These are phyloP conservation scores for Xerophyta viscosa DNA, from an alignment of 106 monocot species.

Conservation along the genomic window DNA sequence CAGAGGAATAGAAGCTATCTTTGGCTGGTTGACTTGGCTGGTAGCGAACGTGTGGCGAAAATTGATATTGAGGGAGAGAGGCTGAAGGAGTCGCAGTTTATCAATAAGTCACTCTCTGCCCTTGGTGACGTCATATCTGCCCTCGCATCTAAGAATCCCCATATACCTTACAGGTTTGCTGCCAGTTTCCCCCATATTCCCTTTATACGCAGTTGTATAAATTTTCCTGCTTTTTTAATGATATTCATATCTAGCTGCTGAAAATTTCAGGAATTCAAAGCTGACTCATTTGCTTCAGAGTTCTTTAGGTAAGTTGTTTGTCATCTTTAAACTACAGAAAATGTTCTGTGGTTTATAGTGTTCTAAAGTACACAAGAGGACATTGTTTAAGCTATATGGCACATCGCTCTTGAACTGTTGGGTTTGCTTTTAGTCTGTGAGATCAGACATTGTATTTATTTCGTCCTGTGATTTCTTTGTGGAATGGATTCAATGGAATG, in stretches of 20 bases:
- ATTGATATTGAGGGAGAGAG: constrained; percentile 92
- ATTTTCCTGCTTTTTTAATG: not conserved
- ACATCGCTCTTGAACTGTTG: no score
- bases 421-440: no score
- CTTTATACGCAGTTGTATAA: no score
- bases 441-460: no score
- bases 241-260: not conserved
- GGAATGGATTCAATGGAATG: no score
- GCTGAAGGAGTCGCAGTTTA: constrained; percentile 91
- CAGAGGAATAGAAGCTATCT: constrained; percentile 60
- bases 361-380: no score
- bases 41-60: constrained; percentile 82
- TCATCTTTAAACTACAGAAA: not conserved
- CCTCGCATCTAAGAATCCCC: constrained; percentile 77
- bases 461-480: no score
- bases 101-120: constrained; percentile 90
- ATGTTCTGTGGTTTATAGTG: no score
- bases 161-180: constrained; percentile 86
- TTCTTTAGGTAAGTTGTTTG: constrained; percentile 54
- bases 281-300: constrained; percentile 93
- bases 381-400: no score
- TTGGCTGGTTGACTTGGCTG: constrained; percentile 96
- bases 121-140: constrained; percentile 90
- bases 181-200: no score
- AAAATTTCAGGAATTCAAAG: constrained; percentile 73